Conservation (phyloP, 2,329 filamentous ascomycete genomes). For the Fusarium guadeloupense region DNA sequence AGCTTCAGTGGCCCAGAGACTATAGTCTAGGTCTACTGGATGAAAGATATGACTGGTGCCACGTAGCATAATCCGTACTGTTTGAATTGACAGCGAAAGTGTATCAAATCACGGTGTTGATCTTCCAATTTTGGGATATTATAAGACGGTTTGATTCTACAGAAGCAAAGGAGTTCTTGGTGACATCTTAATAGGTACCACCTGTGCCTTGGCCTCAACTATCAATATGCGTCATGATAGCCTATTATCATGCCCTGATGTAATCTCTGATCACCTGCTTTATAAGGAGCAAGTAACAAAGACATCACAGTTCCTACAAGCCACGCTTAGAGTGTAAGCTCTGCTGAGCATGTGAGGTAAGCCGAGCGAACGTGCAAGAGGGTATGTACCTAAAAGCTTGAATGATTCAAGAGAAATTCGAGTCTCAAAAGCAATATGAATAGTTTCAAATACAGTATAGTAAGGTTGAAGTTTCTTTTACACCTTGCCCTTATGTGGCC, state of each 20-base stretch:
- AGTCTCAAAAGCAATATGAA: no score
- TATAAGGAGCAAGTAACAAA: background rate
- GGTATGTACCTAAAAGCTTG: no score
- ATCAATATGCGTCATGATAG: background rate
- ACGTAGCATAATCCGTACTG: conserved; percentile 7
- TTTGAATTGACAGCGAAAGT: background rate
- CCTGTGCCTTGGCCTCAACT: no score
- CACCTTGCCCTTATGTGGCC: conserved; percentile 11
- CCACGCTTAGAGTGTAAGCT: background rate
- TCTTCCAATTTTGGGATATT: no score
- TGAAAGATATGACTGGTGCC: conserved; percentile 9
- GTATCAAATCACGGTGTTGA: background rate
- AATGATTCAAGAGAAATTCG: no score
- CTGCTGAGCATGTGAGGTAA: background rate
- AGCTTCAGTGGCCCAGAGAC: background rate
- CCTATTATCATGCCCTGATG: background rate
- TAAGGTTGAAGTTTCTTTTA: no score
- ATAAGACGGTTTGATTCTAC: no score
- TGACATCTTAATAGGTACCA: no score
- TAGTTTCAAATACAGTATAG: no score
- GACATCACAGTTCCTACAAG: background rate
- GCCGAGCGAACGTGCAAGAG: no score
- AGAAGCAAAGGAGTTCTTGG: no score
- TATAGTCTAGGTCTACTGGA: background rate
- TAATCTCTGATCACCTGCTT: background rate